Percentiles rank a stretch among this genome's conserved stretches.
phyloP scores from a whole-genome alignment of 306 rosid genomes.

The Glycine tomentella region DNA sequence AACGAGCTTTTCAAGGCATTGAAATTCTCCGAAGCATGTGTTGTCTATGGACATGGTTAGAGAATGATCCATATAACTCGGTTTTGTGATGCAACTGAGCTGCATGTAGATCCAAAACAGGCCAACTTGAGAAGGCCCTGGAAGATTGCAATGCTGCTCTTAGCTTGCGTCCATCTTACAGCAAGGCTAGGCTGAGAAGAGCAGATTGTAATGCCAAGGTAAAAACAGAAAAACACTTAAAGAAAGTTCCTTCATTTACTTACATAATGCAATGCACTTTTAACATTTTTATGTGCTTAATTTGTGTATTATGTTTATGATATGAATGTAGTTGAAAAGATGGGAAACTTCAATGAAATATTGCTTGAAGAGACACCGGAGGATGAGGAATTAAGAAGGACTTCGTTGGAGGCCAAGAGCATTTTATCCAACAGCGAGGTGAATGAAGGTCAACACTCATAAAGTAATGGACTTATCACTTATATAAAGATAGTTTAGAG shows the following conservation, averaged over 20 bases:
- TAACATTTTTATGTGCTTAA: neutral
- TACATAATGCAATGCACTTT: neutral
- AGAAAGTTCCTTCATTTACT: neutral
- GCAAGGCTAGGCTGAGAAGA: conserved; percentile 81
- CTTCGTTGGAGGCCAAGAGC: conserved; percentile 60
- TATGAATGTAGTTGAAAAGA: conserved; percentile 58
- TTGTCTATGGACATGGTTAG: conserved; percentile 80
- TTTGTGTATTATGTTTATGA: conserved; percentile 3
- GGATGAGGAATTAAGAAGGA: conserved; percentile 57
- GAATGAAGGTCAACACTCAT: neutral
- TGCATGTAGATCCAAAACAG: conserved; percentile 75
- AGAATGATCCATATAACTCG: conserved; percentile 71
- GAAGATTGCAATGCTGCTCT: conserved; percentile 78
- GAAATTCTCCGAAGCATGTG: conserved; percentile 71
- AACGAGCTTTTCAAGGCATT: conserved; percentile 68
- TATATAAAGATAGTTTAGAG: neutral
- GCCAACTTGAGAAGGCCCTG: conserved; percentile 64
- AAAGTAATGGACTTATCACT: too few species aligned
- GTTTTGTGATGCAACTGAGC: conserved; percentile 81
- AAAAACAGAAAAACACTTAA: neutral
- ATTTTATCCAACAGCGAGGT: conserved; percentile 48
- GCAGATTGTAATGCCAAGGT: conserved; percentile 87
- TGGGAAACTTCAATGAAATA: conserved; percentile 81
- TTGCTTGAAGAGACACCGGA: too few species aligned
- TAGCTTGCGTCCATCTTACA: conserved; percentile 65